Evolutionary conservation across 768 basidiomycete species (phyloP).

Genomic region (Tricholoma hemisulphureum): DNA sequence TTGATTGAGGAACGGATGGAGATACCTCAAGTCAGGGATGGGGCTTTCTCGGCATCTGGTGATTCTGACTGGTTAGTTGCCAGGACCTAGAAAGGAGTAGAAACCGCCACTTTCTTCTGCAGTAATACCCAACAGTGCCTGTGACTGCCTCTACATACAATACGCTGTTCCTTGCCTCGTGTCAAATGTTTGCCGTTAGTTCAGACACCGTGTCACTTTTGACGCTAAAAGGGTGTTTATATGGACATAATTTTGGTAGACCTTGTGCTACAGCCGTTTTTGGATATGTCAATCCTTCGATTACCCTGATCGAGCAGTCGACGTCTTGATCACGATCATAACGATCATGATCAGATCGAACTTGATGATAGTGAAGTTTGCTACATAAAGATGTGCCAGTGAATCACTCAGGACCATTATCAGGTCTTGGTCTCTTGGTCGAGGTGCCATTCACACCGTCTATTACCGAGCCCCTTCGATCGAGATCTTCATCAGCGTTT

Average conservation of each 20-base stretch:
- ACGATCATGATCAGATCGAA: slow-evolving; percentile 37
- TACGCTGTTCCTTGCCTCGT: too few species aligned
- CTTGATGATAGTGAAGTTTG: not conserved
- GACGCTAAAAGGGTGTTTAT: too few species aligned
- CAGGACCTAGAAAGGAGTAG: too few species aligned
- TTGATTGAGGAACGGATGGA: not conserved
- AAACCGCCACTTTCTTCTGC: too few species aligned
- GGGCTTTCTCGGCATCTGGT: too few species aligned
- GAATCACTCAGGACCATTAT: slow-evolving; percentile 14
- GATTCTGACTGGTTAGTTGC: too few species aligned
- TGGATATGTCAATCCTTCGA: not conserved
- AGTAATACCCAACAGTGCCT: too few species aligned
- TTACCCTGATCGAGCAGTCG: slow-evolving; percentile 17
- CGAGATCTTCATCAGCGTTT: slow-evolving; percentile 15
- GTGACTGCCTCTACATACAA: too few species aligned
- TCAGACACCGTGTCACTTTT: too few species aligned
- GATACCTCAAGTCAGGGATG: not conserved
- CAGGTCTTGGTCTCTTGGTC: slow-evolving; percentile 34
- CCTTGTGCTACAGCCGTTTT: not conserved
- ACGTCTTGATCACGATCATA: slow-evolving; percentile 20
- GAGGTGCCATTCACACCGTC: slow-evolving; percentile 29
- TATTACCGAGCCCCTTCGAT: slow-evolving; percentile 22
- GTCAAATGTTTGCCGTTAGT: too few species aligned
- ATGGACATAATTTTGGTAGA: too few species aligned
- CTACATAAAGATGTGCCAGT: not conserved